Conservation (phyloP, 2,329 filamentous ascomycete genomes). For the Catunica adiposa region DNA sequence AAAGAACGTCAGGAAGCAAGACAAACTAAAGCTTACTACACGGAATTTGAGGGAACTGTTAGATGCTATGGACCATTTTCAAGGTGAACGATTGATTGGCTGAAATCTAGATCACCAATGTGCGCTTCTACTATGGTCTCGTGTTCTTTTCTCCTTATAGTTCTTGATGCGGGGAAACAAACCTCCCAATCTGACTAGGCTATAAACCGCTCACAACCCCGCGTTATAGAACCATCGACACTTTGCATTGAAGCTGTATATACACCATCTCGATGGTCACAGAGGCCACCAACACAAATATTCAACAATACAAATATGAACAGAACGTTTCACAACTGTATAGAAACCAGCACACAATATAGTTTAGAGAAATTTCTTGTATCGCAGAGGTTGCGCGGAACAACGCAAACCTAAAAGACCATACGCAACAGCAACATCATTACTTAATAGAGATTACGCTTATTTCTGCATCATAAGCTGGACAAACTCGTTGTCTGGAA, state of each 20-base stretch:
- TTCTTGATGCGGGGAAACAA: not conserved
- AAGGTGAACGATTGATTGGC: too few relatives aligned
- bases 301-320: too few relatives aligned
- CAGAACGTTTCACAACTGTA: too few relatives aligned
- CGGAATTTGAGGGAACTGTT: too few relatives aligned
- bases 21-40: too few relatives aligned
- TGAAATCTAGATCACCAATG: too few relatives aligned
- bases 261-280: not conserved
- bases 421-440: constrained; percentile 2
- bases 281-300: too few relatives aligned
- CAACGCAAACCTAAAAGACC: constrained; percentile 1
- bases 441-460: constrained; percentile 16
- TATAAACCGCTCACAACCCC: constrained; percentile 1
- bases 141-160: not conserved
- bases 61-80: too few relatives aligned
- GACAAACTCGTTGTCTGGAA: constrained; percentile 73
- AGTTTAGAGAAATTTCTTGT: not conserved
- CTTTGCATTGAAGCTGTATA: not conserved
- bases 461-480: constrained; percentile 96
- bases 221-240: not conserved
- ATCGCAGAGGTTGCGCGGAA: not conserved
- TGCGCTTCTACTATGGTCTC: too few relatives aligned
- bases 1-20: not conserved
- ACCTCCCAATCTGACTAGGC: not conserved
- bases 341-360: too few relatives aligned